Evolutionary conservation across 1,139 yeast species (phyloP).

Genomic region (Saccharomycopsis crataegensis): DNA sequence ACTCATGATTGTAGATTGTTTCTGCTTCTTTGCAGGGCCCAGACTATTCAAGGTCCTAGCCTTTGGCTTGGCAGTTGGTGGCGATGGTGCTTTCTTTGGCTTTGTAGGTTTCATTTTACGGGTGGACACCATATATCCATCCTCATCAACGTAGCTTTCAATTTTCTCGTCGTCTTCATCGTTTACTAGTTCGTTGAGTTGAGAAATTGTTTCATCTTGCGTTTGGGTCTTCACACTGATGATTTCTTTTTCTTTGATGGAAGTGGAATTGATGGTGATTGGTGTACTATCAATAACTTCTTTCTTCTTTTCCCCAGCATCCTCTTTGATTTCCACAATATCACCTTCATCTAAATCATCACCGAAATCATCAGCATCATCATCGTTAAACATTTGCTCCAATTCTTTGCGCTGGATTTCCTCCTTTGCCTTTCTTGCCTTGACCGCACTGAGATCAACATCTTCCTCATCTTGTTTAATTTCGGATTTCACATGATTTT

Average conservation of each 20-base stretch:
- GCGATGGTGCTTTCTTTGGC: neutral
- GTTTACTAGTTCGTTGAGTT: conserved; percentile 1
- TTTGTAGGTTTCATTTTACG: neutral
- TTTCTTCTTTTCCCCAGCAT: neutral
- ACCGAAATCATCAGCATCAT: conserved; percentile 25
- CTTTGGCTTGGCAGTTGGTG: neutral
- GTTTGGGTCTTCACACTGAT: neutral
- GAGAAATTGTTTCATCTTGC: neutral
- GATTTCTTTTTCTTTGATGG: neutral
- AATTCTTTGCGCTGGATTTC: conserved; percentile 23
- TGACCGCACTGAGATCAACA: conserved; percentile 16
- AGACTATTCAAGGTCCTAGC: neutral
- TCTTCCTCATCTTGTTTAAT: conserved; percentile 20
- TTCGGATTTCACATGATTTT: conserved; percentile 9
- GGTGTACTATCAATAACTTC: neutral
- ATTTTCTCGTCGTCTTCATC: conserved; percentile 13
- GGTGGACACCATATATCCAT: conserved; percentile 26
- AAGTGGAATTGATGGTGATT: neutral
- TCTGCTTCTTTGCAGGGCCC: conserved; percentile 5
- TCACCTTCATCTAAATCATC: conserved; percentile 2
- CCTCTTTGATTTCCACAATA: neutral
- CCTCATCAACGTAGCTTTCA: conserved; percentile 26
- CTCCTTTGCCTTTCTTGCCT: conserved; percentile 14
- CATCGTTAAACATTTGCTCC: conserved; percentile 28
- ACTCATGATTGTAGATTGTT: conserved; percentile 6